These are phyloP conservation scores for Diospyros kaki DNA, from an alignment of 148 eudicot genomes.

Conservation along the genomic window DNA sequence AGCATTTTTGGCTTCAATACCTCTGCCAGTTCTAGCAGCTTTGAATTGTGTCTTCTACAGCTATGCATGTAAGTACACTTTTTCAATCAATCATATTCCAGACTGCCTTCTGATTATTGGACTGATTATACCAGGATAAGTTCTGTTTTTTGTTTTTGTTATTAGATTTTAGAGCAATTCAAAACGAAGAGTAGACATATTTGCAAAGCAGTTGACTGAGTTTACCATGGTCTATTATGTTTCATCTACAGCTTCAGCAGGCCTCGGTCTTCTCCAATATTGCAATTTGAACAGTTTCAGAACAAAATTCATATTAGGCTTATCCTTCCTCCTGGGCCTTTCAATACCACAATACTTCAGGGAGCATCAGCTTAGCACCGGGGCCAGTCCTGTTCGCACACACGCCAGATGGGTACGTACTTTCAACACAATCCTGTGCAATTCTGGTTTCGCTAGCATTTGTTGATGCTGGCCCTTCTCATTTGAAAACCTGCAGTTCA, in stretches of 20 bases:
- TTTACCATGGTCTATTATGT: neutral
- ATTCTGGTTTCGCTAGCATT: neutral
- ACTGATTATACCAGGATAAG: too few species aligned
- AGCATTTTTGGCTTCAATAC: conserved; percentile 82
- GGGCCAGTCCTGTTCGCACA: conserved; percentile 42
- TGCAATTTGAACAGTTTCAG: conserved; percentile 88
- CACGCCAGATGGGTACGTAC: conserved; percentile 50
- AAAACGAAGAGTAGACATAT: too few species aligned
- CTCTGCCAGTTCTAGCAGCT: conserved; percentile 67
- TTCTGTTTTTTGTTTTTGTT: too few species aligned
- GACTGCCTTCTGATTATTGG: neutral
- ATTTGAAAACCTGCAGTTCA: conserved; percentile 37
- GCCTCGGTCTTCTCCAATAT: conserved; percentile 70
- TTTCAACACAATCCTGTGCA: too few species aligned
- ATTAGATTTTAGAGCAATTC: too few species aligned
- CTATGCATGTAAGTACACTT: conserved; percentile 52
- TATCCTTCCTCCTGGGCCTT: conserved; percentile 62
- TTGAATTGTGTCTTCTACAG: conserved; percentile 63
- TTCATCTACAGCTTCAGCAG: conserved; percentile 64
- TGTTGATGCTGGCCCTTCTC: neutral
- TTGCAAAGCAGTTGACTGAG: neutral
- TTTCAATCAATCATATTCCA: neutral
- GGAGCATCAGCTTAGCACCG: conserved; percentile 30
- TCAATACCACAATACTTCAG: conserved; percentile 68
- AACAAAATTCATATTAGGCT: conserved; percentile 62